These are phyloP conservation scores for Raffaelea ambrosiae DNA, from an alignment of 2,329 filamentous ascomycete genomes.

Conservation along the genomic window DNA sequence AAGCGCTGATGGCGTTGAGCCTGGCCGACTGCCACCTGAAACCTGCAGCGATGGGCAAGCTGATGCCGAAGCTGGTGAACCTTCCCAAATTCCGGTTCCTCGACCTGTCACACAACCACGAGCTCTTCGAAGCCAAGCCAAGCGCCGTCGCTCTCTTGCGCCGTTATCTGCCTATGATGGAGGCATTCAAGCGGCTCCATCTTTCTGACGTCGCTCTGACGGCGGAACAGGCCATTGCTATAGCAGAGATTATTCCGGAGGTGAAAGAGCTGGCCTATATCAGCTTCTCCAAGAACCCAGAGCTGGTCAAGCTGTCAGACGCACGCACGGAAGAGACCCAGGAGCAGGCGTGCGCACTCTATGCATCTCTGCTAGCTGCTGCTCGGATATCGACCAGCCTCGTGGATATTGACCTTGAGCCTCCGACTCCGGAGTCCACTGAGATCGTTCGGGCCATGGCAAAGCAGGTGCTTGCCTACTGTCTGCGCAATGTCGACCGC, in stretches of 20 bases:
- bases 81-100: constrained; percentile 75
- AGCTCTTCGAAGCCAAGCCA: constrained; percentile 66
- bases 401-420: constrained; percentile 85
- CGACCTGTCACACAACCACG: constrained; percentile 83
- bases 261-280: constrained; percentile 74
- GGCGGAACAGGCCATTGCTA: constrained; percentile 79
- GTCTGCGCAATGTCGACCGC: constrained; percentile 80
- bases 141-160: constrained; percentile 67
- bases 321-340: constrained; percentile 71
- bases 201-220: constrained; percentile 76
- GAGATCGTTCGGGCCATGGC: constrained; percentile 88
- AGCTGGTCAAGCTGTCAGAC: constrained; percentile 60
- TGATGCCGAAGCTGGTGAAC: constrained; percentile 65
- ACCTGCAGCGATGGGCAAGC: constrained; percentile 60
- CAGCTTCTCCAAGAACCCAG: constrained; percentile 74
- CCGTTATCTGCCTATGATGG: constrained; percentile 71
- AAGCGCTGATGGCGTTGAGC: constrained; percentile 70
- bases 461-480: constrained; percentile 92
- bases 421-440: constrained; percentile 70
- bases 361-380: constrained; percentile 83
- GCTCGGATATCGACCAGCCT: constrained; percentile 75
- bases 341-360: constrained; percentile 89
- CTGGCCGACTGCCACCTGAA: constrained; percentile 78
- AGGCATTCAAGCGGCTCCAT: constrained; percentile 73
- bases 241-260: constrained; percentile 87